Conservation (phyloP, 1,284 basidiomycete genomes). For the Ustilago crameri region DNA sequence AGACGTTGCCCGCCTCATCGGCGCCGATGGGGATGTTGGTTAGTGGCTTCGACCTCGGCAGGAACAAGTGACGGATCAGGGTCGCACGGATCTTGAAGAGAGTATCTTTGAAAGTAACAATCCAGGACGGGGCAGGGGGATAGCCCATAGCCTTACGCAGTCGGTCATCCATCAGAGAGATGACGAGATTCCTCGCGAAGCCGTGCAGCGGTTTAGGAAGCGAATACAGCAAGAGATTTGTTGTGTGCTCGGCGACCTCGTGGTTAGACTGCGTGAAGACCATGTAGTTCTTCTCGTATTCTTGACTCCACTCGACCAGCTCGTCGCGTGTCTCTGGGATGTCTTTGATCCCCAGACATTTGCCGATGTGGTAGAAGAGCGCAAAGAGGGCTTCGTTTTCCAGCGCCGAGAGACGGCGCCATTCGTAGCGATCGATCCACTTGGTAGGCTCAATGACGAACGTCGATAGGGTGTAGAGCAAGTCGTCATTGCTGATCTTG, state of each 20-base stretch:
- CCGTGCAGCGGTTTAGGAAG: slow-evolving; percentile 20
- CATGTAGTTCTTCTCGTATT: slow-evolving; percentile 42
- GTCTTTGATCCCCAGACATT: slow-evolving; percentile 43
- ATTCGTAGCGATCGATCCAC: slow-evolving; percentile 45
- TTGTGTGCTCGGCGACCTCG: slow-evolving; percentile 44
- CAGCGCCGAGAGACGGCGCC: slow-evolving; percentile 20
- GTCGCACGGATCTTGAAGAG: slow-evolving; percentile 11
- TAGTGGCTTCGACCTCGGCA: slow-evolving; percentile 24
- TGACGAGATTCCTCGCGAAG: slow-evolving; percentile 26
- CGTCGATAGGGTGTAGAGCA: slow-evolving; percentile 46
- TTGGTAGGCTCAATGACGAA: slow-evolving; percentile 43
- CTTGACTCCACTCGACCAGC: slow-evolving; percentile 29
- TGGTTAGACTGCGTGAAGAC: slow-evolving; percentile 31
- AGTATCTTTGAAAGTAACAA: slow-evolving; percentile 21
- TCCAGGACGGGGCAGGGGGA: slow-evolving; percentile 12
- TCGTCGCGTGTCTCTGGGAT: slow-evolving; percentile 36
- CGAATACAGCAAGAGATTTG: slow-evolving; percentile 32
- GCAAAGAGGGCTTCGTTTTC: slow-evolving; percentile 50
- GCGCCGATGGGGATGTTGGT: slow-evolving; percentile 26
- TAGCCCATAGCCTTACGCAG: slow-evolving; percentile 39
- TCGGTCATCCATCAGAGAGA: slow-evolving; percentile 38
- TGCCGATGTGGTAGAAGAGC: slow-evolving; percentile 41
- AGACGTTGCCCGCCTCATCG: slow-evolving; percentile 23
- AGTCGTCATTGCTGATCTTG: slow-evolving; percentile 52
- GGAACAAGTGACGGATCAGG: slow-evolving; percentile 13